Percentiles rank a stretch among this genome's conserved stretches.
Conservation (phyloP, 768 basidiomycete species). For the Podaxis mareebaensis region DNA sequence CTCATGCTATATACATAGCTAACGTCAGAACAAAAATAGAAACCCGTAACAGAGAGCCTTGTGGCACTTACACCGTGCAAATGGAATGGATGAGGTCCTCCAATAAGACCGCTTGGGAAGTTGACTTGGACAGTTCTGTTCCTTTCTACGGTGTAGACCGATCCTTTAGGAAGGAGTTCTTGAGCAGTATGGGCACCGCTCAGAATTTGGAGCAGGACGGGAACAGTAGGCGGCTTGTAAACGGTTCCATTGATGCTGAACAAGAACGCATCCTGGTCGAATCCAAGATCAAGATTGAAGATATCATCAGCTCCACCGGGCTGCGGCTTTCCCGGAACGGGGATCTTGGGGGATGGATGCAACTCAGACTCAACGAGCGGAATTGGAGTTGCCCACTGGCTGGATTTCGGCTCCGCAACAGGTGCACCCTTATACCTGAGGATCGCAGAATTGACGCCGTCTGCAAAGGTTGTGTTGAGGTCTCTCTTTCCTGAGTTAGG, state of each 20-base stretch:
- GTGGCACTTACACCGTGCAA: constrained; percentile 41
- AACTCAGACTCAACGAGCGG: not conserved
- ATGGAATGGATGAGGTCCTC: constrained; percentile 42
- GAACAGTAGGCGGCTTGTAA: constrained; percentile 32
- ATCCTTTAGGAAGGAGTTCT: constrained; percentile 39
- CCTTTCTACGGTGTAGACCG: constrained; percentile 42
- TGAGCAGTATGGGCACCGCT: constrained; percentile 36
- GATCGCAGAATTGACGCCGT: constrained; percentile 24
- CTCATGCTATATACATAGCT: constrained; percentile 23
- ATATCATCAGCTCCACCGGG: constrained; percentile 34
- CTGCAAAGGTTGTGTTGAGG: constrained; percentile 17
- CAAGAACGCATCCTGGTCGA: constrained; percentile 29
- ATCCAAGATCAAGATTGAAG: constrained; percentile 22
- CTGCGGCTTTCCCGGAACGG: constrained; percentile 28
- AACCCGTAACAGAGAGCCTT: not conserved
- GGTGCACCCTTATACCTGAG: constrained; percentile 36
- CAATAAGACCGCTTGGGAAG: constrained; percentile 30
- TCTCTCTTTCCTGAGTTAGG: constrained; percentile 23
- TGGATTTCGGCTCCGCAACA: constrained; percentile 30
- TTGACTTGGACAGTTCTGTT: constrained; percentile 52
- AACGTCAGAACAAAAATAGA: not conserved
- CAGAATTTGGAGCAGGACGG: constrained; percentile 41
- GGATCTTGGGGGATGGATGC: not conserved
- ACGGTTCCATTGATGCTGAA: constrained; percentile 26
- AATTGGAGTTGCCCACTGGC: not conserved